Percentiles rank a stretch among this genome's conserved stretches.
Conservation (phyloP, 2,329 filamentous ascomycete genomes). For the Sarocladiaceae sp. region DNA sequence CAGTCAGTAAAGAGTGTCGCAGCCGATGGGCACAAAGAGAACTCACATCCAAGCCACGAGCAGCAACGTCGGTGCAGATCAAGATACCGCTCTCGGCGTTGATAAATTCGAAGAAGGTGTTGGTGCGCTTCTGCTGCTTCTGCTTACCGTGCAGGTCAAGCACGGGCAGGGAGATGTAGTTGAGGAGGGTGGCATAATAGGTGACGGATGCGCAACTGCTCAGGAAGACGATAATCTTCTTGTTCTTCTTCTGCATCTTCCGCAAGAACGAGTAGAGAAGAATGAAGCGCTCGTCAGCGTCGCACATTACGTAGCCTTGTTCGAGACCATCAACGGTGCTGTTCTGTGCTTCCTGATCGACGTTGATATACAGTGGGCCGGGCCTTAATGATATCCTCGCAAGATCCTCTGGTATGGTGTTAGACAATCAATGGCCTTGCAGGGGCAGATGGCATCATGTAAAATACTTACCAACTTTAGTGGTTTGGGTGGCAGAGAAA, state of each 20-base stretch:
- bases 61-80: slow-evolving; percentile 95
- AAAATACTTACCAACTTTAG: slow-evolving; percentile 60
- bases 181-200: slow-evolving; percentile 91
- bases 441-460: not conserved
- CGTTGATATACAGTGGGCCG: slow-evolving; percentile 93
- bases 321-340: slow-evolving; percentile 91
- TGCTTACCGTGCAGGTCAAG: slow-evolving; percentile 88
- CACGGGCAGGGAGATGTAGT: slow-evolving; percentile 92
- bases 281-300: slow-evolving; percentile 88
- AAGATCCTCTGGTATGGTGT: slow-evolving; percentile 62
- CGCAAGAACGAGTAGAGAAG: slow-evolving; percentile 93
- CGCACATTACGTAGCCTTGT: slow-evolving; percentile 92
- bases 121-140: slow-evolving; percentile 98
- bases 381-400: slow-evolving; percentile 87
- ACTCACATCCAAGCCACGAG: slow-evolving; percentile 78
- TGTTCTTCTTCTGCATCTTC: slow-evolving; percentile 68
- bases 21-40: not conserved
- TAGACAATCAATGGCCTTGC: not conserved
- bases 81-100: slow-evolving; percentile 73
- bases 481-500: slow-evolving; percentile 98
- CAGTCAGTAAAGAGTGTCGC: slow-evolving; percentile 12
- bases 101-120: slow-evolving; percentile 94
- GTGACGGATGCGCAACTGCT: slow-evolving; percentile 89
- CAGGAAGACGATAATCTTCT: slow-evolving; percentile 98
- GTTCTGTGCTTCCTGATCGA: slow-evolving; percentile 82